These are phyloP conservation scores for Paraphaeosphaeria sporulosa DNA, from an alignment of 2,329 filamentous ascomycete species.

Conservation along the genomic window DNA sequence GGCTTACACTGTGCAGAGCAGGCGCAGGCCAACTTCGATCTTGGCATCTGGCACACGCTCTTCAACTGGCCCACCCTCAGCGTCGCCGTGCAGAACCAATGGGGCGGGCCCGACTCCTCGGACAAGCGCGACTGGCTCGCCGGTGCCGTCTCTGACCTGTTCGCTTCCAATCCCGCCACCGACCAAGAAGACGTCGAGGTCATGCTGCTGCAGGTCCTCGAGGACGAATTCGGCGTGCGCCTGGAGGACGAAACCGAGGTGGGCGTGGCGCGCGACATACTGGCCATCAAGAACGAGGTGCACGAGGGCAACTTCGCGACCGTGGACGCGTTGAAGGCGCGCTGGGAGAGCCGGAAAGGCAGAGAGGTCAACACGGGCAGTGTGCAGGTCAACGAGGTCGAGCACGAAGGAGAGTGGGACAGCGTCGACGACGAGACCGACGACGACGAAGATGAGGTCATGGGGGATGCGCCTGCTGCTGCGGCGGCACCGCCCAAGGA, in stretches of 20 bases:
- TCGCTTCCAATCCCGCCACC: slow-evolving; percentile 66
- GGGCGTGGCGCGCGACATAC: slow-evolving; percentile 75
- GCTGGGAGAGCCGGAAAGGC: slow-evolving; percentile 69
- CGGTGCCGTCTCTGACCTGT: slow-evolving; percentile 82
- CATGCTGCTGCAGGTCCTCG: slow-evolving; percentile 86
- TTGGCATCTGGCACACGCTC: slow-evolving; percentile 83
- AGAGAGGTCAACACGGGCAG: slow-evolving; percentile 59
- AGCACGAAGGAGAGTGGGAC: slow-evolving; percentile 54
- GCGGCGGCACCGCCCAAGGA: slow-evolving; percentile 38
- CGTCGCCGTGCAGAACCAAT: slow-evolving; percentile 84
- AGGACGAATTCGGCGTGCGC: slow-evolving; percentile 93
- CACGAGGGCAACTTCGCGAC: slow-evolving; percentile 70
- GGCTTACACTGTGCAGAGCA: slow-evolving; percentile 30
- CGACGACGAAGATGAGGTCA: slow-evolving; percentile 49
- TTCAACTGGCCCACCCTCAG: slow-evolving; percentile 89
- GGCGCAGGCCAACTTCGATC: slow-evolving; percentile 67
- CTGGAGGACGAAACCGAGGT: slow-evolving; percentile 88
- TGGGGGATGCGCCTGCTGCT: slow-evolving; percentile 48
- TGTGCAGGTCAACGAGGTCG: slow-evolving; percentile 63
- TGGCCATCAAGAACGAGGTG: slow-evolving; percentile 71
- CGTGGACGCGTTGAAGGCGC: slow-evolving; percentile 68
- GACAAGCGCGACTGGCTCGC: slow-evolving; percentile 98
- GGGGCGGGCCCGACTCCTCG: slow-evolving; percentile 81
- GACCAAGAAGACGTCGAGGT: slow-evolving; percentile 83
- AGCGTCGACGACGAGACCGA: slow-evolving; percentile 62